Evolutionary conservation across 495 filamentous ascomycete species (phyloP).

Genomic region (Lindgomyces ingoldianus): DNA sequence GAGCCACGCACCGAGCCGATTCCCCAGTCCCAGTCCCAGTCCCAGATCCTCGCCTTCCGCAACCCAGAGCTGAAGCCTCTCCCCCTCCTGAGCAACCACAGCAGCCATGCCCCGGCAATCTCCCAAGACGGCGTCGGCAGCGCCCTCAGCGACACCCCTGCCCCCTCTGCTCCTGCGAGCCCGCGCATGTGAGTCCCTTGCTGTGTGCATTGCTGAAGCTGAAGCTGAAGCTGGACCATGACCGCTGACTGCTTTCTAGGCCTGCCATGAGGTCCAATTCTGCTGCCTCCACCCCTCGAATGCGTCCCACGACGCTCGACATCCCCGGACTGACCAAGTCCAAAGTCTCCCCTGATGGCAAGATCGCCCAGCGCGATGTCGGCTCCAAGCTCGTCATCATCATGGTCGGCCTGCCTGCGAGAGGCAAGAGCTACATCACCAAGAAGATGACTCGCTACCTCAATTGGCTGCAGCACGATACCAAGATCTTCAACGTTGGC

Average conservation of each 20-base stretch:
- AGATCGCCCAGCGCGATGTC: conserved; percentile 87
- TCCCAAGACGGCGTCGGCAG: conserved; percentile 55
- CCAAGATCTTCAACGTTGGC: conserved; percentile 94
- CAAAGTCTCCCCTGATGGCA: conserved; percentile 89
- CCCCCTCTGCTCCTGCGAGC: conserved; percentile 67
- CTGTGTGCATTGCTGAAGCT: neutral
- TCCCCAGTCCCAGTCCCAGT: neutral
- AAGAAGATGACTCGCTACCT: conserved; percentile 95
- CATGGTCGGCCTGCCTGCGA: conserved; percentile 94
- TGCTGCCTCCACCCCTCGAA: conserved; percentile 57
- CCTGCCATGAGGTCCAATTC: conserved; percentile 46
- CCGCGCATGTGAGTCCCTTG: conserved; percentile 63
- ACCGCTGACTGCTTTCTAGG: conserved; percentile 43
- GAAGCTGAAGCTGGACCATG: no score
- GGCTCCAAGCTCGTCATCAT: conserved; percentile 95
- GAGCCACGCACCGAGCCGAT: no score
- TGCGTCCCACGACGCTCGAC: conserved; percentile 51
- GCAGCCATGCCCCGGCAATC: conserved; percentile 24
- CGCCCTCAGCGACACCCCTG: conserved; percentile 67
- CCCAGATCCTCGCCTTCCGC: conserved; percentile 7
- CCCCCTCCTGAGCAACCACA: conserved; percentile 12
- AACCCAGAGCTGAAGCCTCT: conserved; percentile 30
- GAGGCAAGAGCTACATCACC: conserved; percentile 97
- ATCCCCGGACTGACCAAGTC: conserved; percentile 78
- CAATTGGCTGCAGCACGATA: conserved; percentile 95